Conservation (phyloP, 208 protist species). For the Trichomonas tenax region DNA sequence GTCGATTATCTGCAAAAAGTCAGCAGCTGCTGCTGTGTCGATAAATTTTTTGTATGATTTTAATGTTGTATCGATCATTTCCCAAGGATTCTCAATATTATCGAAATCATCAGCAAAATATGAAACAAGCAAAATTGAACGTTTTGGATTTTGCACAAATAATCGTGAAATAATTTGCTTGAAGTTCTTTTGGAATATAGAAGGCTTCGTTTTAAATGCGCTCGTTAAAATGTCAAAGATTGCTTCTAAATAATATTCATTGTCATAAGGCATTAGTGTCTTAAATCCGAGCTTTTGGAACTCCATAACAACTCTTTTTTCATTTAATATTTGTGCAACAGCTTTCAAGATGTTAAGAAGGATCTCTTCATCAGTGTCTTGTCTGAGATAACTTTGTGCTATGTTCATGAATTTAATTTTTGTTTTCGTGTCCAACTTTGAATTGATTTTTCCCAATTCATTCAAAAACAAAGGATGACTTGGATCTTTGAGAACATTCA, state of each 20-base stretch:
- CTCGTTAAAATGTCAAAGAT: not conserved
- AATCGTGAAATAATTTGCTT: not conserved
- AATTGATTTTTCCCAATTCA: not conserved
- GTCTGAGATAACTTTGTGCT: not conserved
- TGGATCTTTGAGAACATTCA: not conserved
- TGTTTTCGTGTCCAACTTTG: not conserved
- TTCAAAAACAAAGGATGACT: not conserved
- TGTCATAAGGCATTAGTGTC: not conserved
- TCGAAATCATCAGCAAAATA: not conserved
- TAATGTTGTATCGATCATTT: not conserved
- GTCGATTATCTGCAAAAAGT: not conserved
- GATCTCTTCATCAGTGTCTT: not conserved
- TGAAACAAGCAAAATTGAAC: not conserved
- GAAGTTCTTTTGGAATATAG: not conserved
- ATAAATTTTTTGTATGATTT: not conserved
- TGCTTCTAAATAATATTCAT: not conserved
- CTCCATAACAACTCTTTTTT: not conserved
- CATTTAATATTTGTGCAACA: not conserved
- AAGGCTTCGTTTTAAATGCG: not conserved
- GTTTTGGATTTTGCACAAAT: not conserved
- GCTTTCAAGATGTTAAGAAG: not conserved
- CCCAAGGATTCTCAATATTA: not conserved
- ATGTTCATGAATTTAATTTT: not conserved
- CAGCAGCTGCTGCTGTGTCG: not conserved
- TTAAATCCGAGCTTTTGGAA: not conserved